phyloP scores from a whole-genome alignment of 805 yeast genomes.

The Alloascoidea hylecoeti region DNA sequence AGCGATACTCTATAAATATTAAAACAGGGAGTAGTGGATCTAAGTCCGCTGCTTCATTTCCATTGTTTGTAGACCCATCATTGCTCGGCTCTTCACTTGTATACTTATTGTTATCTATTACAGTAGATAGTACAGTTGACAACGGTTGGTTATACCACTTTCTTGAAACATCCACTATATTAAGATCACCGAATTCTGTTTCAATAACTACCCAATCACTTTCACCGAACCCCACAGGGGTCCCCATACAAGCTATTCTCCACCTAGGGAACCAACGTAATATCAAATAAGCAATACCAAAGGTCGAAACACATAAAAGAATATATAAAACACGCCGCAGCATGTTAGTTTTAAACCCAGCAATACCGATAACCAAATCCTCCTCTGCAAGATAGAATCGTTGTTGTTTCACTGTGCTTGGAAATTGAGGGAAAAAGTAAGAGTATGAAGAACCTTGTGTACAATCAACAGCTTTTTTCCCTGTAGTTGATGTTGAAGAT shows the following conservation, averaged over 20 bases:
- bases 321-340: conserved; percentile 34
- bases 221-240: conserved; percentile 51
- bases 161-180: conserved; percentile 39
- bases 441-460: conserved; percentile 20
- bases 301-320: conserved; percentile 36
- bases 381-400: conserved; percentile 91
- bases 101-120: conserved; percentile 5
- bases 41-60: conserved; percentile 19
- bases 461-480: conserved; percentile 11
- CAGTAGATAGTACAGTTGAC: conserved; percentile 42
- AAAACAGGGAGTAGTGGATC: conserved; percentile 63
- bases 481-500: not conserved
- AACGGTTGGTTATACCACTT: conserved; percentile 57
- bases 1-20: conserved; percentile 67
- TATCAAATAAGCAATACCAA: conserved; percentile 61
- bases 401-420: conserved; percentile 41
- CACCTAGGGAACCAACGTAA: conserved; percentile 81
- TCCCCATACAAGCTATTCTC: conserved; percentile 55
- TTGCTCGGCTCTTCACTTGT: conserved; percentile 8
- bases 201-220: conserved; percentile 93
- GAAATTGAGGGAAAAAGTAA: conserved; percentile 24
- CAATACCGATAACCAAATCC: conserved; percentile 87
- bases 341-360: conserved; percentile 58
- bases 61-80: conserved; percentile 8
- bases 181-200: conserved; percentile 83